Percentiles rank a stretch among this genome's conserved stretches.
These are phyloP conservation scores for Helenozyma baotianmanensis DNA, from an alignment of 805 yeast species.

Conservation along the genomic window DNA sequence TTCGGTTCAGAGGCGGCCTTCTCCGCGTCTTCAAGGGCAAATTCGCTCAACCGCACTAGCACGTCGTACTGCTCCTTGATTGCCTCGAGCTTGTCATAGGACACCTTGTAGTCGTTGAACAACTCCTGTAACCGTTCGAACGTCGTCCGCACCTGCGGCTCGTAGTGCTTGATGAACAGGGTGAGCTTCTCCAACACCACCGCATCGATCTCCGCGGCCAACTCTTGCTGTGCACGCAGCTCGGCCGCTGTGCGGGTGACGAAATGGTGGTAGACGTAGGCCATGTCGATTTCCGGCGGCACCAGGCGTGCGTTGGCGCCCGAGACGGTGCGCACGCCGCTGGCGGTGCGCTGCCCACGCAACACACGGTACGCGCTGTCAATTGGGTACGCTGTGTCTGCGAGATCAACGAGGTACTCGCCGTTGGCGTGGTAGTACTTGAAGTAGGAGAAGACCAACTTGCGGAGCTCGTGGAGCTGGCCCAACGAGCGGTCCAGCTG, in stretches of 20 bases:
- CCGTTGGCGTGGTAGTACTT: constrained; percentile 32
- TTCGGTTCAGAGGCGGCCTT: background rate
- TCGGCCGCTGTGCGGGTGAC: constrained; percentile 7
- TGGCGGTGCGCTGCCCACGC: constrained; percentile 7
- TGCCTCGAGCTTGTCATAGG: constrained; percentile 24
- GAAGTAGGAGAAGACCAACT: constrained; percentile 33
- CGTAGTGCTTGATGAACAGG: constrained; percentile 30
- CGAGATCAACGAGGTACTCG: constrained; percentile 26
- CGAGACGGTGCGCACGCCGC: constrained; percentile 5
- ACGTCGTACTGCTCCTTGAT: constrained; percentile 28
- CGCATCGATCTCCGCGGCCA: constrained; percentile 32
- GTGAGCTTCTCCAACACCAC: constrained; percentile 31
- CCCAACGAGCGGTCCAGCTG: constrained; percentile 30
- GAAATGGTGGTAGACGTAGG: constrained; percentile 11
- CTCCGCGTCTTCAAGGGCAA: constrained; percentile 4
- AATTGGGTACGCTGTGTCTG: constrained; percentile 18
- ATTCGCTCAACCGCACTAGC: constrained; percentile 28
- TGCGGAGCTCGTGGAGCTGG: constrained; percentile 39
- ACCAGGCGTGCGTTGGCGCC: background rate
- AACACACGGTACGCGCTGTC: constrained; percentile 21
- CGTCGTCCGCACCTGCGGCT: constrained; percentile 25
- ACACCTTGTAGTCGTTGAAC: constrained; percentile 21
- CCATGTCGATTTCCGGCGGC: constrained; percentile 6
- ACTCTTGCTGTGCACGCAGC: constrained; percentile 15
- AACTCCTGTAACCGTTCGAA: constrained; percentile 21